Evolutionary conservation across 2,329 filamentous ascomycete genomes (phyloP).

Genomic region (Aspergillus alliaceus): DNA sequence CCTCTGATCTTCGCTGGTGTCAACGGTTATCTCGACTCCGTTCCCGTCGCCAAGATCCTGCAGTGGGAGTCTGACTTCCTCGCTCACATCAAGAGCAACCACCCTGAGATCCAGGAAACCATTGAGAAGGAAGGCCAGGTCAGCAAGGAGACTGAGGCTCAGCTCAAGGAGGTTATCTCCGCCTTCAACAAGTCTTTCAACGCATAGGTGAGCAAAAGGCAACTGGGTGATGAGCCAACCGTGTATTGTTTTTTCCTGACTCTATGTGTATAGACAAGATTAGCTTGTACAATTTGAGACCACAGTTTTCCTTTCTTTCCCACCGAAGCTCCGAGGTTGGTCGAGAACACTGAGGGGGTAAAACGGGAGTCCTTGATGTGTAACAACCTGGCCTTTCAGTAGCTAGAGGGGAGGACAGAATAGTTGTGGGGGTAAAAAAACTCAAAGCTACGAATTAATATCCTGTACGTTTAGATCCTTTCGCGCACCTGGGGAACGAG

Average conservation of each 20-base stretch:
- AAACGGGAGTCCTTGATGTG: conserved; percentile 21
- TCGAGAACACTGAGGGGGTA: conserved; percentile 11
- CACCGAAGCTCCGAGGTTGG: conserved; percentile 19
- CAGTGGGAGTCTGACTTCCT: conserved; percentile 95
- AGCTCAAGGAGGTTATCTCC: conserved; percentile 67
- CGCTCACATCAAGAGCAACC: conserved; percentile 85
- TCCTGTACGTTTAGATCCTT: conserved; percentile 44
- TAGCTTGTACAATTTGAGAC: conserved; percentile 48
- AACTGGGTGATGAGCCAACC: conserved; percentile 31
- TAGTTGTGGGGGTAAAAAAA: conserved; percentile 23
- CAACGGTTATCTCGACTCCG: conserved; percentile 86
- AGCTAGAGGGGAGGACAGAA: conserved; percentile 27
- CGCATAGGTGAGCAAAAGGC: conserved; percentile 42
- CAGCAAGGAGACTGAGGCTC: conserved; percentile 79
- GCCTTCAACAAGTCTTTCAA: conserved; percentile 93
- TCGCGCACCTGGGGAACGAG: conserved; percentile 30
- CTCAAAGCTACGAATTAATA: conserved; percentile 39
- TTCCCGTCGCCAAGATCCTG: conserved; percentile 89
- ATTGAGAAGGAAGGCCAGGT: conserved; percentile 96
- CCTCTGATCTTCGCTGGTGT: conserved; percentile 99
- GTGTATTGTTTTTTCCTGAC: conserved; percentile 41
- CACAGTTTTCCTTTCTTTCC: conserved; percentile 41
- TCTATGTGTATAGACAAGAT: conserved; percentile 45
- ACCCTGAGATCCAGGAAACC: conserved; percentile 75
- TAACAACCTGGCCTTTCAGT: conserved; percentile 22